These are phyloP conservation scores for Lachancea meyersii DNA, from an alignment of 805 yeast genomes.

Conservation along the genomic window DNA sequence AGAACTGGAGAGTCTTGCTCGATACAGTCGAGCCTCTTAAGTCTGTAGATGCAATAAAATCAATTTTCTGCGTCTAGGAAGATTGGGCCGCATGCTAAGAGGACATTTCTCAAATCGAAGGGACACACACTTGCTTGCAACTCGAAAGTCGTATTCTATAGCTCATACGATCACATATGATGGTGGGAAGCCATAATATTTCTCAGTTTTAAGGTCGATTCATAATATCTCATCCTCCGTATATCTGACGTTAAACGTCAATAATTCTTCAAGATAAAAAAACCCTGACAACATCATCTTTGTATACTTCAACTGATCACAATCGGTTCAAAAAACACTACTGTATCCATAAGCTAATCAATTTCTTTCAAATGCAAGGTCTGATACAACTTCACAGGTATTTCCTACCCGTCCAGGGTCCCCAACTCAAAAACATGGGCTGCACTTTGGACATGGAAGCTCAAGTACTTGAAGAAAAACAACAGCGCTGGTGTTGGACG, in stretches of 20 bases:
- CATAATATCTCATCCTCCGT: not conserved
- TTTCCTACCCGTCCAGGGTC: not conserved
- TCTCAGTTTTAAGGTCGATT: no score
- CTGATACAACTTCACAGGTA: not conserved
- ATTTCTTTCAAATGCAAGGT: not conserved
- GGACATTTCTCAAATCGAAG: no score
- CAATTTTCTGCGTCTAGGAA: no score
- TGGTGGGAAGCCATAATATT: no score
- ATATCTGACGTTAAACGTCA: slow-evolving; percentile 2
- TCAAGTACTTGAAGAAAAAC: not conserved
- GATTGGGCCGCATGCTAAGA: no score
- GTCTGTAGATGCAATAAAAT: no score
- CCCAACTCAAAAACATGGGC: slow-evolving; percentile 1
- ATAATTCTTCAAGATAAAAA: not conserved
- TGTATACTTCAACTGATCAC: not conserved
- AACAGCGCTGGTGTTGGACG: not conserved
- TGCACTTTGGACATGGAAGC: slow-evolving; percentile 2
- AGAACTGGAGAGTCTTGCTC: no score
- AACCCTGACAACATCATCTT: not conserved
- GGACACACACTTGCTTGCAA: no score
- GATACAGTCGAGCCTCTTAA: no score
- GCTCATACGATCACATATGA: no score
- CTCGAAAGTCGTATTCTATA: no score
- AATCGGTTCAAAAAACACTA: not conserved
- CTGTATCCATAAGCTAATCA: not conserved